phyloP scores from a whole-genome alignment of 2,329 filamentous ascomycete genomes.

The Sordariomycetes sp. region DNA sequence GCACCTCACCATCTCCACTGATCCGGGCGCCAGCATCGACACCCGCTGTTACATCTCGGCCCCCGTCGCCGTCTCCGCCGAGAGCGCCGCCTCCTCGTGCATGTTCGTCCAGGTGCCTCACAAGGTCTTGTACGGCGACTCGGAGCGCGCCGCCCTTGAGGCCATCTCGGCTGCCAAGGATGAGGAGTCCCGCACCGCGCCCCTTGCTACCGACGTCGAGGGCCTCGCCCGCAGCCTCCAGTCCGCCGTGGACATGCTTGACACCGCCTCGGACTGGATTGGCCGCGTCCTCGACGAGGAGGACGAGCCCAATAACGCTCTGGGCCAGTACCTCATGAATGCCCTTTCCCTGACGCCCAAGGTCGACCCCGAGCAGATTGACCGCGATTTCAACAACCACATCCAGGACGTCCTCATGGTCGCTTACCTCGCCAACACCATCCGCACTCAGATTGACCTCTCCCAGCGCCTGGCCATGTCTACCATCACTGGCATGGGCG shows the following conservation, averaged over 20 bases:
- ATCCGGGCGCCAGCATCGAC: conserved; percentile 78
- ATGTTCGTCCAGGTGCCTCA: conserved; percentile 96
- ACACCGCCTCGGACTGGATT: conserved; percentile 84
- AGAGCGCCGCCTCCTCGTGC: conserved; percentile 90
- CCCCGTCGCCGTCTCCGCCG: conserved; percentile 85
- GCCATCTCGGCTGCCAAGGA: conserved; percentile 74
- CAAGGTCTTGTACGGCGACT: conserved; percentile 79
- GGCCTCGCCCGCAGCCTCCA: conserved; percentile 73
- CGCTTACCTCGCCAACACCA: conserved; percentile 95
- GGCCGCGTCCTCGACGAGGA: conserved; percentile 91
- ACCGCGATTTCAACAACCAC: conserved; percentile 99
- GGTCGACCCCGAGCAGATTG: conserved; percentile 80
- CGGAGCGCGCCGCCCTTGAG: conserved; percentile 56
- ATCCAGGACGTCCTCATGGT: conserved; percentile 98
- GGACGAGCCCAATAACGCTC: conserved; percentile 72
- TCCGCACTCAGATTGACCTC: conserved; percentile 96
- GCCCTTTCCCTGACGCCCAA: conserved; percentile 87
- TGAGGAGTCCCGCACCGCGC: conserved; percentile 57
- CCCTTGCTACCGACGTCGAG: conserved; percentile 79
- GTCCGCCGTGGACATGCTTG: conserved; percentile 78
- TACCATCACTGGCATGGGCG: conserved; percentile 38
- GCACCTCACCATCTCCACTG: conserved; percentile 87
- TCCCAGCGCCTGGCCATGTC: conserved; percentile 88
- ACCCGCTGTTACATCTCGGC: conserved; percentile 91
- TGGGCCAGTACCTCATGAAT: conserved; percentile 93